Evolutionary conservation across 148 eudicot genomes (phyloP), one percentile per base, ranked within the genome.

Genomic region (Chenopodium suecicum): DNA sequence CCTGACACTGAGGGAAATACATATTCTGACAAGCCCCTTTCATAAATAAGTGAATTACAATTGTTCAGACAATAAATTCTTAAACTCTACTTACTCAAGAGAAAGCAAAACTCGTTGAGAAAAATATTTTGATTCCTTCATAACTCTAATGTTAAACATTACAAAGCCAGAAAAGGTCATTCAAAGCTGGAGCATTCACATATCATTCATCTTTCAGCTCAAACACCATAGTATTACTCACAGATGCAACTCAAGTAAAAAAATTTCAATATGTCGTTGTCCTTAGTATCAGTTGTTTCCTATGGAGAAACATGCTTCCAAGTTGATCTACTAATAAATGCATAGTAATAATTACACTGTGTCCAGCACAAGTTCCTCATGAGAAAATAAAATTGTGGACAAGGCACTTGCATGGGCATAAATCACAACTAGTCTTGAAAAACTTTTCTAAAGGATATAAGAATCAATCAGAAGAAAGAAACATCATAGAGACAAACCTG

Each of bases 401-500:
- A 76, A 8, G 58, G 34, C 50, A 77, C 29, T 25, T 44, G 4
- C 44, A 41, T 41, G 34, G 70, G 19, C 29, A 37, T 32, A 8
- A 20, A 34, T 9, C 9, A 22, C 22, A 75, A 19, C 14, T 54
- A 41, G 32, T 27, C 34, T 23, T 23, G 44, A 79, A 46, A 48
- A 27, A 25, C 14, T 47, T 16, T 79, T 79, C 65, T 9, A 68
- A 17, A 46, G 29, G 66, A 16, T 23, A 37, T 23, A 12, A 31
- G 63, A 64, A 64, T 11, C 25, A 64, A n/a, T 4, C 12, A 70
- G 48, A 83, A 6, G 37, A 27, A 62, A 62, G 66, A 62, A 7
- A 58, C 70, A 60, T 44, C 65, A 77, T 32, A 79, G 29, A 67
- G 37, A 75, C 54, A 29, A 47, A 96, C 99, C 98, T 94, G 98